Evolutionary conservation across 2,329 filamentous ascomycete species (phyloP), one percentile per base, ranked within the genome.

Genomic region (Fusarium brevicatenulatum): DNA sequence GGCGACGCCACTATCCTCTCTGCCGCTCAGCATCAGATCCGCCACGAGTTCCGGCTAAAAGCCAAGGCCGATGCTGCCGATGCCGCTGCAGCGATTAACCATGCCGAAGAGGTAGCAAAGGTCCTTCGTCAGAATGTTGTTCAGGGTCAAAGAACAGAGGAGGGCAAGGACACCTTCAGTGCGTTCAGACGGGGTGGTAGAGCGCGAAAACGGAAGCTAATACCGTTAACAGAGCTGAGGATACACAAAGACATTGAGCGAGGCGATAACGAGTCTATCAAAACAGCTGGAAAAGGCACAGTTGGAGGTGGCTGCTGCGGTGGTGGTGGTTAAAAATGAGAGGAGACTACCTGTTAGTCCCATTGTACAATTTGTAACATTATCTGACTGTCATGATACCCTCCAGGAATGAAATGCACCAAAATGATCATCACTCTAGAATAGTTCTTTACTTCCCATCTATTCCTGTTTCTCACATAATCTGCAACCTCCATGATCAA

Each of bases 211-310:
- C 15, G 50, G 58, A 44, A 53, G 42, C 63, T 63, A 67, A 68
- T 30, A n/a, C 42, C 5, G 32, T 50, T n/a, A 18, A 18, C 75
- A 98, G 95, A 92, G 80, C 84, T 98, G 64, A 89, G 92, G 57
- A 98, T 99, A 83, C 96, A 98, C 81, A 89, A 97, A 69, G 86
- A 97, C 73, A 99, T 92, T 36, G 95, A 99, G 82, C 88, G 94
- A 73, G 95, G 96, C 60, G 93, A 98, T 83, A 99, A 99, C 80
- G 95, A 98, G 76, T 93, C 92, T 39, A 90, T 98, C 78, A 97
- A 95, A 83, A 85, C 90, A 57, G 87, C 87, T 5, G 86, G 83
- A 67, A 81, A 70, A 4, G 79, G 78, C 43, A 66, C 65, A n/a
- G 53, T 70, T n/a, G 73, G 78, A 12, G 78, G 80, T 25, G 63